phyloP scores from a whole-genome alignment of 2,329 filamentous ascomycete species.

The Botrytis galanthina region DNA sequence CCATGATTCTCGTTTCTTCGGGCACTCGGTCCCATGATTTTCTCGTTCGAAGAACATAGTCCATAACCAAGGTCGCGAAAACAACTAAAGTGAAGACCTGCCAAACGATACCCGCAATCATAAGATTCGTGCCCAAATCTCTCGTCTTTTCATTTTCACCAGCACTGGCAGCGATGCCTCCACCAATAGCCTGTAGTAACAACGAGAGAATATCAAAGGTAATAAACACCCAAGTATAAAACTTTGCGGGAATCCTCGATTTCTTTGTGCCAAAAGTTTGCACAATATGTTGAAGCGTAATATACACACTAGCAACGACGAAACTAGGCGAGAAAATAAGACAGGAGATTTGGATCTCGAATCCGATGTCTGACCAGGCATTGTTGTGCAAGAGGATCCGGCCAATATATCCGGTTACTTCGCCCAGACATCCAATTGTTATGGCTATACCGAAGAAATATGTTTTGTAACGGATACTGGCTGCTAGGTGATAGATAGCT shows the following conservation, averaged over 20 bases:
- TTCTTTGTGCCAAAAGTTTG: slow-evolving; percentile 25
- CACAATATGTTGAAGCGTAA: slow-evolving; percentile 47
- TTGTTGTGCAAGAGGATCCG: slow-evolving; percentile 50
- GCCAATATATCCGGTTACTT: slow-evolving; percentile 56
- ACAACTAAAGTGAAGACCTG: slow-evolving; percentile 41
- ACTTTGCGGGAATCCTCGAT: slow-evolving; percentile 40
- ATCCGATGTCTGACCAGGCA: slow-evolving; percentile 47
- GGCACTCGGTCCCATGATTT: slow-evolving; percentile 25
- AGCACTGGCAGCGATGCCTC: slow-evolving; percentile 46
- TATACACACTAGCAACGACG: slow-evolving; percentile 59
- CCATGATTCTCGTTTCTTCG: slow-evolving; percentile 18
- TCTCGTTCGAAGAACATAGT: slow-evolving; percentile 48
- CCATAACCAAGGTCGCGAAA: slow-evolving; percentile 45
- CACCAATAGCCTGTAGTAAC: slow-evolving; percentile 57
- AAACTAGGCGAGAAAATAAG: slow-evolving; percentile 44
- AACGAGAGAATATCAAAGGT: slow-evolving; percentile 57
- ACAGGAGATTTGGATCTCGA: slow-evolving; percentile 50
- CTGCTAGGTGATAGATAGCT: slow-evolving; percentile 42
- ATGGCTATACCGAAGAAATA: slow-evolving; percentile 52
- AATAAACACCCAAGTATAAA: slow-evolving; percentile 56
- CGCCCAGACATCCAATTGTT: slow-evolving; percentile 47
- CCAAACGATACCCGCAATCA: slow-evolving; percentile 42
- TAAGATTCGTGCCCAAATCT: slow-evolving; percentile 37
- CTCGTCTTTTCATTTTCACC: slow-evolving; percentile 19
- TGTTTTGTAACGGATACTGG: slow-evolving; percentile 50